Base-by-base conservation (phyloP, 495 filamentous ascomycete genomes). In the Podospora appendiculata region DNA sequence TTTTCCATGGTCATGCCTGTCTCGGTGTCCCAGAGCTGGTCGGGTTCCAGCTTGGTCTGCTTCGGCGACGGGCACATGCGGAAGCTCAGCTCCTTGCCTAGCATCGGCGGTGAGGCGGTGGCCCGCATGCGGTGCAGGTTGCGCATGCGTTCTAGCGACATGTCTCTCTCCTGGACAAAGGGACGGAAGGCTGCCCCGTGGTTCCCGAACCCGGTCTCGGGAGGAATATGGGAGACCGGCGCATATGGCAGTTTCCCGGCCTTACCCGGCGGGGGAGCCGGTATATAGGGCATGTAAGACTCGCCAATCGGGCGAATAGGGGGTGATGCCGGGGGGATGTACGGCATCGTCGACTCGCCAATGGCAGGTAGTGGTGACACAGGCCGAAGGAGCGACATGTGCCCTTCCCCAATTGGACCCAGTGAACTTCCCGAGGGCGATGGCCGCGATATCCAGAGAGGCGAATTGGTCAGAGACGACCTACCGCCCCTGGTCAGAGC, bases 1-100 rank as follows among this genome's bases (percentile, higher is more conserved):
- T 76, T 70, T 46, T 73, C 77, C 17, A 48, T 14, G 19, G 56
- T 61, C 60, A 62, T 47, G 17, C 63, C 66, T 12, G 52, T 60
- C 35, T 57, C 55, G 16, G 58, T 47, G 17, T 66, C 61, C 64
- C 62, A 68, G n/a, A 69, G 62, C 43, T 78, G 75, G 39, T 79
- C 64, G 17, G 83, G 79, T 53, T 94, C 87, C 63, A 89, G 84
- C 51, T 86, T 77, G 32, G 89, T 92, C n/a, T 77, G 79, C 57
- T 87, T 82, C 0, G 91, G 91, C 10, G 89, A 93, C 0, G 75
- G 70, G 62, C 87, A 93, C 56, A 79, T 78, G 4, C 88, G 85
- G 58, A 95, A 89, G 17, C 74, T 70, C 47, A 95, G 74, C 50
- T 92, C 86, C 19, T 68, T 56, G 41, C 91, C 91, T 7, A 94